These are phyloP conservation scores for Ormosia semicastrata DNA, from an alignment of 306 rosid genomes.

Conservation along the genomic window DNA sequence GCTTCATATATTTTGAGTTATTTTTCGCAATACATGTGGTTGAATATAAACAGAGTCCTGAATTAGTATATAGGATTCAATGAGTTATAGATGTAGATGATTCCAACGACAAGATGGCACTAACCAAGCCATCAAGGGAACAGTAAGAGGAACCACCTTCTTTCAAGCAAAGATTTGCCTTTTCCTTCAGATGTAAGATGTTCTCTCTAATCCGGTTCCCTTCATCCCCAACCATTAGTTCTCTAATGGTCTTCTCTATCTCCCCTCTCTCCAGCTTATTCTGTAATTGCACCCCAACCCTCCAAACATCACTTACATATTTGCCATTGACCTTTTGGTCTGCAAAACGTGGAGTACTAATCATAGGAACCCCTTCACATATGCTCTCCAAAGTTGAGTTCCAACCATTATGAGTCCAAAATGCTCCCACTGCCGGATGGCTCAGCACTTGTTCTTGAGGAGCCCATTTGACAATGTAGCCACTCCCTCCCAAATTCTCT, in stretches of 20 bases:
- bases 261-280: slow-evolving; percentile 43
- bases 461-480: slow-evolving; percentile 68
- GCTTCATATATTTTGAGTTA: background rate
- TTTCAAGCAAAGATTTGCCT: slow-evolving; percentile 33
- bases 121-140: slow-evolving; percentile 37
- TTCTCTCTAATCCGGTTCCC: slow-evolving; percentile 43
- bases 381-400: slow-evolving; percentile 68
- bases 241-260: slow-evolving; percentile 42
- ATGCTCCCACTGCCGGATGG: slow-evolving; percentile 52
- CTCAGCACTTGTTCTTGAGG: slow-evolving; percentile 65
- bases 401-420: slow-evolving; percentile 76
- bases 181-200: slow-evolving; percentile 47
- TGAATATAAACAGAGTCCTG: background rate
- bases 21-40: background rate
- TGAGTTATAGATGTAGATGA: slow-evolving; percentile 23
- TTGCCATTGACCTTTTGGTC: slow-evolving; percentile 64
- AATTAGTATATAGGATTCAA: slow-evolving; percentile 14
- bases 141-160: slow-evolving; percentile 40
- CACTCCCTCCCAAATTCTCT: slow-evolving; percentile 43
- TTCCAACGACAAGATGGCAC: slow-evolving; percentile 30
- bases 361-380: slow-evolving; percentile 71
- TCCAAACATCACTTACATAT: slow-evolving; percentile 53
- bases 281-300: slow-evolving; percentile 46
- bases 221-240: slow-evolving; percentile 39
- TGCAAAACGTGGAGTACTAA: slow-evolving; percentile 50